Conservation (phyloP, 371 early-diverging fungal species). For the Rhizopus stolonifer region DNA sequence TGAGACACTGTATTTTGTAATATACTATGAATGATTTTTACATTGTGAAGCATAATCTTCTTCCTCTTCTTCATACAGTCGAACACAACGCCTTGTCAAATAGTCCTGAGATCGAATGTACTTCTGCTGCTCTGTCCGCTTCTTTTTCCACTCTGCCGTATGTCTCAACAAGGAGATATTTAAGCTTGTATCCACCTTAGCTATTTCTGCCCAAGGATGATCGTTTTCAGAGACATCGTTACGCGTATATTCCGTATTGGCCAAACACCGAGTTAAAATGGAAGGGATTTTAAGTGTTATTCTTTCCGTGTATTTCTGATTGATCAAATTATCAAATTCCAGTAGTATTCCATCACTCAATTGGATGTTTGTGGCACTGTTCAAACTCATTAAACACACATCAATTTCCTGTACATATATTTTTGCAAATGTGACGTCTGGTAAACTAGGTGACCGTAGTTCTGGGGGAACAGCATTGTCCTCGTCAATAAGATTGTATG, state of each 20-base stretch:
- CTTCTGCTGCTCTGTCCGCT: constrained; percentile 56
- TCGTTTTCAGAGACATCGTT: constrained; percentile 7
- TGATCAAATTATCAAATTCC: constrained; percentile 69
- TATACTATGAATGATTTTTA: constrained; percentile 16
- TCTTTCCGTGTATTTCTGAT: constrained; percentile 59
- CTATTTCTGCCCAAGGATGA: constrained; percentile 76
- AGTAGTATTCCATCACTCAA: constrained; percentile 59
- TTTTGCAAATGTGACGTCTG: constrained; percentile 71
- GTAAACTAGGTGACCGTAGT: constrained; percentile 43
- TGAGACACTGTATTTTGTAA: background rate
- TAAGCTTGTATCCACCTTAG: constrained; percentile 58
- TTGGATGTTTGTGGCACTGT: constrained; percentile 55
- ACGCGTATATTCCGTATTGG: constrained; percentile 39
- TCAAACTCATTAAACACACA: constrained; percentile 64
- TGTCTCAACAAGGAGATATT: constrained; percentile 63
- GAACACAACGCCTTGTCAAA: constrained; percentile 61
- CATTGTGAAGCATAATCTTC: constrained; percentile 22
- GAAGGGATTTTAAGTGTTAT: constrained; percentile 63
- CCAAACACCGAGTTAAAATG: constrained; percentile 56
- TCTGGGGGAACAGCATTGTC: constrained; percentile 71
- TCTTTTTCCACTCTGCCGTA: constrained; percentile 57
- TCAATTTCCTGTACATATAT: constrained; percentile 59
- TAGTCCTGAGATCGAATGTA: constrained; percentile 69
- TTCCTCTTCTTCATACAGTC: constrained; percentile 52
- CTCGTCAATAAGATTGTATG: constrained; percentile 67